Percentiles rank a stretch among this genome's conserved stretches.
These are phyloP conservation scores for Tothia fuscella DNA, from an alignment of 2,329 filamentous ascomycete species.

Conservation along the genomic window DNA sequence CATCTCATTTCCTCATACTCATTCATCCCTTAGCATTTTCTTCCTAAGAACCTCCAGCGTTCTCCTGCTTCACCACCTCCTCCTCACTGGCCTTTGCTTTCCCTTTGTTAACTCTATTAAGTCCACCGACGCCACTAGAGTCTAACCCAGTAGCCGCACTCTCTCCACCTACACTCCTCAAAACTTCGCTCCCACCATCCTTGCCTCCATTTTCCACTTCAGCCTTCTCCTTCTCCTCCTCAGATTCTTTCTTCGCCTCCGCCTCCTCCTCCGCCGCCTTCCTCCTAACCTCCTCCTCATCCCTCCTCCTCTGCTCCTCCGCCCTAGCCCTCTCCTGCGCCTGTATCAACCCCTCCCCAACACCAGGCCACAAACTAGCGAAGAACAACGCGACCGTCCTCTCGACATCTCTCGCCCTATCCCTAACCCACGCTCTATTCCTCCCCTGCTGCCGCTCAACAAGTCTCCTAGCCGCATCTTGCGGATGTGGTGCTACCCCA, in stretches of 20 bases:
- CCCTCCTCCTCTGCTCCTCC: slow-evolving; percentile 16
- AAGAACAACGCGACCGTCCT: slow-evolving; percentile 49
- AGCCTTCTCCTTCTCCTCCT: slow-evolving; percentile 10
- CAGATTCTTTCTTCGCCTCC: slow-evolving; percentile 11
- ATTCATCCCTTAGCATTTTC: too few relatives aligned
- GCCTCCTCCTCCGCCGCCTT: slow-evolving; percentile 15
- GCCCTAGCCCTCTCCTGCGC: slow-evolving; percentile 41
- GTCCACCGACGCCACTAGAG: not conserved
- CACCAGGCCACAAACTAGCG: slow-evolving; percentile 48
- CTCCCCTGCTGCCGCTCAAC: slow-evolving; percentile 13
- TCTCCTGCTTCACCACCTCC: not conserved
- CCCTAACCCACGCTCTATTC: not conserved
- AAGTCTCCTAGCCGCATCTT: slow-evolving; percentile 30
- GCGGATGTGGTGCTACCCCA: slow-evolving; percentile 22
- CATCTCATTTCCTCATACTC: too few relatives aligned
- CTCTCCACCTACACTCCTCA: not conserved
- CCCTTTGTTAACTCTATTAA: slow-evolving; percentile 5
- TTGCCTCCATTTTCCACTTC: slow-evolving; percentile 8
- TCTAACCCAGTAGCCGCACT: not conserved
- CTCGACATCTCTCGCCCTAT: slow-evolving; percentile 25
- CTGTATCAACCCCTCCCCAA: slow-evolving; percentile 48
- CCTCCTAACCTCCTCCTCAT: slow-evolving; percentile 13
- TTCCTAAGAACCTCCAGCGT: too few relatives aligned
- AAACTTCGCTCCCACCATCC: slow-evolving; percentile 3
- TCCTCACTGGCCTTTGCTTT: slow-evolving; percentile 12